A percentile compares a stretch with the other conserved stretches of the same genome.
These are phyloP conservation scores for Erucastrum elatum DNA, from an alignment of 345 rosid species.

Conservation along the genomic window DNA sequence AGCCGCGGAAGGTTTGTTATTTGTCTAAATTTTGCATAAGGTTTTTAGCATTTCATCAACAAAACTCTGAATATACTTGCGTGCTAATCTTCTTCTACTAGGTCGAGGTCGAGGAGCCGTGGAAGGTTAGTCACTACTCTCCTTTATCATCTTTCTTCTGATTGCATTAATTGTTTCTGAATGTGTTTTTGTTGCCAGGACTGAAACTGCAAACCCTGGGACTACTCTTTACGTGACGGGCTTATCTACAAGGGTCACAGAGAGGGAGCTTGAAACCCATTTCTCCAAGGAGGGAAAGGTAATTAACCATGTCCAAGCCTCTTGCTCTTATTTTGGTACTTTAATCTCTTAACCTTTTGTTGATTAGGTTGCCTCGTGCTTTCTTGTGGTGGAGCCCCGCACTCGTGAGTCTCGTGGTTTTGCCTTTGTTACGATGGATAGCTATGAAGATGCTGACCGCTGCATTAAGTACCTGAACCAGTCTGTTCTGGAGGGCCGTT, in stretches of 20 bases:
- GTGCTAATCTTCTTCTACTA: not conserved
- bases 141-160: no score
- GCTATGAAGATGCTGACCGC: conserved; percentile 69
- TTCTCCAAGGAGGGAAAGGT: conserved; percentile 93
- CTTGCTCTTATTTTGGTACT: not conserved
- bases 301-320: not conserved
- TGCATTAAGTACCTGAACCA: conserved; percentile 86
- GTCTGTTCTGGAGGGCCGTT: conserved; percentile 81
- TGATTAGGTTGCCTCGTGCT: conserved; percentile 72
- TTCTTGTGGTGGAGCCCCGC: conserved; percentile 86
- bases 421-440: conserved; percentile 82
- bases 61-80: not conserved
- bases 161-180: not conserved
- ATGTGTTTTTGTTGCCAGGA: conserved; percentile 35
- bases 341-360: not conserved
- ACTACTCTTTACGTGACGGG: conserved; percentile 86
- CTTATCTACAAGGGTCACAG: conserved; percentile 75
- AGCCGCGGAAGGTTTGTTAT: not conserved
- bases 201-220: conserved; percentile 52
- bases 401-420: conserved; percentile 86
- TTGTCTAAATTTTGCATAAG: not conserved
- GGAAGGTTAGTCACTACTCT: not conserved
- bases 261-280: conserved; percentile 76
- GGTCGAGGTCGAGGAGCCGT: conserved; percentile 48
- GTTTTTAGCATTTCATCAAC: not conserved